A percentile compares a stretch with the other conserved stretches of the same genome.
Evolutionary conservation across 2,329 filamentous ascomycete genomes (phyloP).

Genomic region (Proliferodiscus dingleyae): DNA sequence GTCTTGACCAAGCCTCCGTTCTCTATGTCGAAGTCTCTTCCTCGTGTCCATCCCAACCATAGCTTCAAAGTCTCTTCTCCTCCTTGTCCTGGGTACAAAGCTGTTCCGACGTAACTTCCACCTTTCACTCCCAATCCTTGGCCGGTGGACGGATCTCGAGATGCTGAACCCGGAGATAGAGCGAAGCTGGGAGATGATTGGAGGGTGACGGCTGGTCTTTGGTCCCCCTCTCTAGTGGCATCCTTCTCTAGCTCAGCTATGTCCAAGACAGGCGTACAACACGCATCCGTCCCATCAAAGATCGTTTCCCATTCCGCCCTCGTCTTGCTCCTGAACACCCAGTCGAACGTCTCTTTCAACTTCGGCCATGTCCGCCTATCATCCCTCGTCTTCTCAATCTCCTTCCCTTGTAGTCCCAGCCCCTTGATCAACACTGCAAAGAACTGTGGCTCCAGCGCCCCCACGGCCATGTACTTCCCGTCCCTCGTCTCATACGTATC

Average conservation of each 20-base stretch:
- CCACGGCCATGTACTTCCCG: conserved; percentile 77
- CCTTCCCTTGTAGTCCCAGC: conserved; percentile 51
- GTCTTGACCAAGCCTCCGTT: conserved; percentile 56
- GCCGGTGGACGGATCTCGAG: conserved; percentile 36
- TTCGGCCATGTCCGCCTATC: conserved; percentile 64
- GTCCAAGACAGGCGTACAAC: conserved; percentile 80
- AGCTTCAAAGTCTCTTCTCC: conserved; percentile 62
- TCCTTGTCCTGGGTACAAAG: conserved; percentile 62
- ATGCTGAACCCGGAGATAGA: conserved; percentile 43
- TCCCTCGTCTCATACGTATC: conserved; percentile 83
- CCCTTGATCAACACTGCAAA: conserved; percentile 64
- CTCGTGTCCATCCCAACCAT: conserved; percentile 77
- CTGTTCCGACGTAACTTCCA: conserved; percentile 57
- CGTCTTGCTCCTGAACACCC: conserved; percentile 63
- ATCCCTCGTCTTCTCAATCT: conserved; percentile 48
- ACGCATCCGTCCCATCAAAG: conserved; percentile 90
- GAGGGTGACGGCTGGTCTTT: conserved; percentile 66
- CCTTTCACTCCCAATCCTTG: conserved; percentile 63
- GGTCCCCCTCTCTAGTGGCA: conserved; percentile 55
- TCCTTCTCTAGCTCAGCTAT: conserved; percentile 63
- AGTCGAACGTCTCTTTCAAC: conserved; percentile 56
- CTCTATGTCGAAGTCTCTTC: conserved; percentile 63
- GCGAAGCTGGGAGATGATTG: conserved; percentile 64
- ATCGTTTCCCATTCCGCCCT: conserved; percentile 76
- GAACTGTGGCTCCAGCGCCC: conserved; percentile 84